These are phyloP conservation scores for Marasmius tenuissimus DNA, from an alignment of 1,284 basidiomycete species.

Conservation along the genomic window DNA sequence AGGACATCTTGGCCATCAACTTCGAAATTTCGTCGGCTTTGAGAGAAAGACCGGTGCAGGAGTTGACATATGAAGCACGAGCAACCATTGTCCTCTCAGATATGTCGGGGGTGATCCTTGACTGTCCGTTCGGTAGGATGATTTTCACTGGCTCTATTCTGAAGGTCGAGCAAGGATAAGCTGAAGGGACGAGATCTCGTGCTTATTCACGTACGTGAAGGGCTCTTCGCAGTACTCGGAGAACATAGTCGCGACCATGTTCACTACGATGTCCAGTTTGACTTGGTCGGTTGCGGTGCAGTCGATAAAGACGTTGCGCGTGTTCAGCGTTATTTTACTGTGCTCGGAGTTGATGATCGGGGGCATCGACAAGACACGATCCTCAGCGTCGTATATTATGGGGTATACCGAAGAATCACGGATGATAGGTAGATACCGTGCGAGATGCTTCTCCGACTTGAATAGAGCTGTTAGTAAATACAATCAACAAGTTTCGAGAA, in stretches of 20 bases:
- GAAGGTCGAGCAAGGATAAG: neutral
- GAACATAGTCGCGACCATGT: conserved; percentile 96
- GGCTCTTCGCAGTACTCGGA: conserved; percentile 93
- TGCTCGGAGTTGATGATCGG: conserved; percentile 98
- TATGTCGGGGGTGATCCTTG: conserved; percentile 81
- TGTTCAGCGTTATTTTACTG: conserved; percentile 96
- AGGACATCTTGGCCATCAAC: conserved; percentile 79
- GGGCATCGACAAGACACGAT: conserved; percentile 93
- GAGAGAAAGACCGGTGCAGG: conserved; percentile 87
- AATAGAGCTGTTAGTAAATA: neutral
- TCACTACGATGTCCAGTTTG: conserved; percentile 93
- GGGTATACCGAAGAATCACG: conserved; percentile 95
- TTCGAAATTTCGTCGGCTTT: conserved; percentile 57
- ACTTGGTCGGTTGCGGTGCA: conserved; percentile 98
- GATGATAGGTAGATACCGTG: conserved; percentile 90
- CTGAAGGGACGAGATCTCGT: neutral
- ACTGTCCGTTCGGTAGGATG: conserved; percentile 75
- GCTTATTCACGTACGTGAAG: conserved; percentile 72
- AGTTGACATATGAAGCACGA: conserved; percentile 90
- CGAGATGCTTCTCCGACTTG: conserved; percentile 90
- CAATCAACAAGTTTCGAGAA: neutral
- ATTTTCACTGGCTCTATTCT: conserved; percentile 92
- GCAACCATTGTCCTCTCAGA: conserved; percentile 73
- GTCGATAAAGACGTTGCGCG: conserved; percentile 95
- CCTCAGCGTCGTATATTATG: conserved; percentile 91